A percentile compares a stretch with the other conserved stretches of the same genome.
These are phyloP conservation scores for Macrocystidia cucumis DNA, from an alignment of 1,284 basidiomycete genomes.

Conservation along the genomic window DNA sequence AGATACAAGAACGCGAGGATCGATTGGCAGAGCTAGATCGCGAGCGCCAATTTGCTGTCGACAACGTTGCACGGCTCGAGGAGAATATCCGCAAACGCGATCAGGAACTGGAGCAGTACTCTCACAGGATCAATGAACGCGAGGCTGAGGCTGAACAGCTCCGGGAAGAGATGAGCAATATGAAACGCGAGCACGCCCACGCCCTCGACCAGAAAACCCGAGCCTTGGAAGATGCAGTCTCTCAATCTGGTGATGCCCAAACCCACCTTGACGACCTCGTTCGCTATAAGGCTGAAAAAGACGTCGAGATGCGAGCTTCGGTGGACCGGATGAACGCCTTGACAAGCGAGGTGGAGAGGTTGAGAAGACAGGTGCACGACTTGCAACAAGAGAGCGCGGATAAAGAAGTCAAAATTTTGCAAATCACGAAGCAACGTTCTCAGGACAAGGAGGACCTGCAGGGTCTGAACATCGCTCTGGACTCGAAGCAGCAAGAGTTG, in stretches of 20 bases:
- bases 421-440: constrained; percentile 58
- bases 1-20: constrained; percentile 49
- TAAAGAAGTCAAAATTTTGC: constrained; percentile 76
- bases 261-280: constrained; percentile 39
- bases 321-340: constrained; percentile 42
- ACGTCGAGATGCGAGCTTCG: constrained; percentile 36
- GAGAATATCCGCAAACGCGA: constrained; percentile 39
- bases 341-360: constrained; percentile 53
- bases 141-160: constrained; percentile 49
- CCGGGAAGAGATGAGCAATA: constrained; percentile 41
- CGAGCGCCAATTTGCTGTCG: constrained; percentile 46
- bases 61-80: constrained; percentile 47
- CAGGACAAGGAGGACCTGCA: constrained; percentile 72
- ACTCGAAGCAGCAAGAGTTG: constrained; percentile 86
- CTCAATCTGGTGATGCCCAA: constrained; percentile 38
- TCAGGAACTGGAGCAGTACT: constrained; percentile 26
- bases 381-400: constrained; percentile 76
- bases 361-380: constrained; percentile 59
- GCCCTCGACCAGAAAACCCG: constrained; percentile 43
- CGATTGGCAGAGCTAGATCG: constrained; percentile 45
- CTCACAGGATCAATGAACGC: constrained; percentile 25
- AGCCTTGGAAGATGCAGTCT: constrained; percentile 37
- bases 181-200: constrained; percentile 47
- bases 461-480: constrained; percentile 79
- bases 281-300: constrained; percentile 42